A percentile compares a stretch with the other conserved stretches of the same genome.
Evolutionary conservation across 2,329 filamentous ascomycete species (phyloP).

Genomic region (Ophiocordyceps sinensis): DNA sequence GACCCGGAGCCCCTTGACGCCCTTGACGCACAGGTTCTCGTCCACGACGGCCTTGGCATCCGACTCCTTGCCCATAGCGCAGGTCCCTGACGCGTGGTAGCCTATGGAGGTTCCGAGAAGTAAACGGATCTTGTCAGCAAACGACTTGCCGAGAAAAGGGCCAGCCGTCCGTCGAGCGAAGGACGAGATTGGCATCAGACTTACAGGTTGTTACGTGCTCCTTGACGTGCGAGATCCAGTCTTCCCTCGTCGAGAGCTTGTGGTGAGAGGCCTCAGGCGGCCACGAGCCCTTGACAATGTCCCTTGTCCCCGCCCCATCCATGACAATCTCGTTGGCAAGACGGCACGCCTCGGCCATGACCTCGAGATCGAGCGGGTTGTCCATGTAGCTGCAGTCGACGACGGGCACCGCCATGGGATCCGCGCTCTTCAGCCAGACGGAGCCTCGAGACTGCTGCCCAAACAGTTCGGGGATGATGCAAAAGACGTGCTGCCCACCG

Average conservation of each 20-base stretch:
- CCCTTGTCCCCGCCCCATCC: constrained; percentile 40
- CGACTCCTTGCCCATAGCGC: constrained; percentile 34
- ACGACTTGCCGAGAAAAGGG: not conserved
- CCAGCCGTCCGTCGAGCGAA: not conserved
- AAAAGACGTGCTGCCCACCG: constrained; percentile 39
- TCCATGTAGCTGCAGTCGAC: constrained; percentile 45
- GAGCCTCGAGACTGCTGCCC: constrained; percentile 40
- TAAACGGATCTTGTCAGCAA: not conserved
- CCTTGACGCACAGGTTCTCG: constrained; percentile 31
- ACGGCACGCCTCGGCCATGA: constrained; percentile 42
- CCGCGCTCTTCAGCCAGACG: constrained; percentile 32
- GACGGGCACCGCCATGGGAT: constrained; percentile 35
- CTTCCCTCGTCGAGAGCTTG: constrained; percentile 33
- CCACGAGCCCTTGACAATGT: constrained; percentile 46
- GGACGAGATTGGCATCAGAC: constrained; percentile 5
- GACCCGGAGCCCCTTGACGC: constrained; percentile 33
- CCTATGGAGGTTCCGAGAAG: constrained; percentile 13
- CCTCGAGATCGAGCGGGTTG: constrained; percentile 42
- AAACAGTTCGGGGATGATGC: constrained; percentile 43
- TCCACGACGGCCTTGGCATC: constrained; percentile 26
- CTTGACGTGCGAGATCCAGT: constrained; percentile 43
- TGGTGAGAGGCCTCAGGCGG: constrained; percentile 37
- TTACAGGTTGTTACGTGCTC: constrained; percentile 46
- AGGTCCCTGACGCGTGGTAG: constrained; percentile 43
- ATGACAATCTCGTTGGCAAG: constrained; percentile 47